Conservation (phyloP, 2,329 filamentous ascomycete species). For the Diaporthe capsici region DNA sequence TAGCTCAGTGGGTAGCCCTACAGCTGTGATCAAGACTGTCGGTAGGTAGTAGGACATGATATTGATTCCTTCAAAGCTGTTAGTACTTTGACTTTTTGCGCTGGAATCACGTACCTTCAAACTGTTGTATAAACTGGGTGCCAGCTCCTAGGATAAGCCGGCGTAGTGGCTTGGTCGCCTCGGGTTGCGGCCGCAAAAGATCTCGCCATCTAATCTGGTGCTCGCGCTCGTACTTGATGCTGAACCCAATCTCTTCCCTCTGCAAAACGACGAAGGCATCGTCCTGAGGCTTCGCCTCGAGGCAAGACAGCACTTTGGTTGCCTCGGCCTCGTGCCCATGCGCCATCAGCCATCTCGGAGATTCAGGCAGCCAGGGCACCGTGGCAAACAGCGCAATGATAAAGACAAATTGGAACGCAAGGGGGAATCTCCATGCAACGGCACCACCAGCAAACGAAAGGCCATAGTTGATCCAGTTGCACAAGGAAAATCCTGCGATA, state of each 20-base stretch:
- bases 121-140: no score
- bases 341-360: slow-evolving; percentile 47
- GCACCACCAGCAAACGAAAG: slow-evolving; percentile 53
- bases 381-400: slow-evolving; percentile 49
- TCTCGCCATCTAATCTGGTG: no score
- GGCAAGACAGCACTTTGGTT: slow-evolving; percentile 22
- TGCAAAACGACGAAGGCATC: no score
- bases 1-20: slow-evolving; percentile 63
- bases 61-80: slow-evolving; percentile 46
- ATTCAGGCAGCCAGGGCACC: slow-evolving; percentile 52
- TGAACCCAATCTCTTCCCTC: no score
- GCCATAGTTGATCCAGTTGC: slow-evolving; percentile 58
- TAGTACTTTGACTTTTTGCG: no score
- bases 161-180: no score
- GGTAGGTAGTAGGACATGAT: slow-evolving; percentile 56
- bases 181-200: no score
- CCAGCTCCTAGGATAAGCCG: no score
- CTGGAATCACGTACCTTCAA: no score
- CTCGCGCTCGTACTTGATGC: no score
- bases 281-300: slow-evolving; percentile 43
- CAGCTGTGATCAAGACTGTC: slow-evolving; percentile 65
- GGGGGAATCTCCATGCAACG: slow-evolving; percentile 59
- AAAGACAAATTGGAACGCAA: slow-evolving; percentile 63
- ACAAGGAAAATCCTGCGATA: slow-evolving; percentile 51
- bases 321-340: slow-evolving; percentile 5